A percentile compares a stretch with the other conserved stretches of the same genome.
Evolutionary conservation across 2,329 filamentous ascomycete species (phyloP).

Genomic region (Neopestalotiopsis clavispora): DNA sequence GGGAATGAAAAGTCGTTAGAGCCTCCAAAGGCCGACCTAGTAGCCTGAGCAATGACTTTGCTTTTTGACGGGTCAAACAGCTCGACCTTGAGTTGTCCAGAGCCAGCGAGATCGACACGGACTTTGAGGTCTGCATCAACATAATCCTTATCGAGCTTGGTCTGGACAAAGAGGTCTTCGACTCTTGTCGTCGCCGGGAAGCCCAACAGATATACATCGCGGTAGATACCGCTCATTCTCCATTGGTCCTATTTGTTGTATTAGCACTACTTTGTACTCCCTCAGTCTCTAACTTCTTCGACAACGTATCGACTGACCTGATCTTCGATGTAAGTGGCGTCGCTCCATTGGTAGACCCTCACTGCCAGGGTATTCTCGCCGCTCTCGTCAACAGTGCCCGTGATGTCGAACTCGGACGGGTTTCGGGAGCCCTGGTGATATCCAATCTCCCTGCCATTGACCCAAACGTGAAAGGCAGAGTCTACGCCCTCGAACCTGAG

Average conservation of each 20-base stretch:
- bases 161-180: conserved; percentile 59
- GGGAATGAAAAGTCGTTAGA: conserved; percentile 28
- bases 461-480: conserved; percentile 64
- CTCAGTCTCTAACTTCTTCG: background rate
- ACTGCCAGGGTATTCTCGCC: conserved; percentile 57
- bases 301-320: conserved; percentile 33
- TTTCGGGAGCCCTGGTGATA: conserved; percentile 68
- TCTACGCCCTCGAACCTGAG: conserved; percentile 68
- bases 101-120: conserved; percentile 49
- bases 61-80: conserved; percentile 60
- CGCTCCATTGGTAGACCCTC: conserved; percentile 65
- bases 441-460: conserved; percentile 63
- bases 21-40: conserved; percentile 46
- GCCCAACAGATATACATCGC: conserved; percentile 63
- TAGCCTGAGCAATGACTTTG: conserved; percentile 60
- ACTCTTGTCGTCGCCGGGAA: conserved; percentile 60
- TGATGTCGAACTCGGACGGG: conserved; percentile 67
- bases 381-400: conserved; percentile 42
- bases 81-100: conserved; percentile 65
- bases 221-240: conserved; percentile 58
- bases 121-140: conserved; percentile 53
- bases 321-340: conserved; percentile 66
- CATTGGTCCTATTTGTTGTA: conserved; percentile 54
- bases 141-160: conserved; percentile 56
- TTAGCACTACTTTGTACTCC: background rate